phyloP scores from a whole-genome alignment of 306 rosid species.

The Clitoria ternatea region DNA sequence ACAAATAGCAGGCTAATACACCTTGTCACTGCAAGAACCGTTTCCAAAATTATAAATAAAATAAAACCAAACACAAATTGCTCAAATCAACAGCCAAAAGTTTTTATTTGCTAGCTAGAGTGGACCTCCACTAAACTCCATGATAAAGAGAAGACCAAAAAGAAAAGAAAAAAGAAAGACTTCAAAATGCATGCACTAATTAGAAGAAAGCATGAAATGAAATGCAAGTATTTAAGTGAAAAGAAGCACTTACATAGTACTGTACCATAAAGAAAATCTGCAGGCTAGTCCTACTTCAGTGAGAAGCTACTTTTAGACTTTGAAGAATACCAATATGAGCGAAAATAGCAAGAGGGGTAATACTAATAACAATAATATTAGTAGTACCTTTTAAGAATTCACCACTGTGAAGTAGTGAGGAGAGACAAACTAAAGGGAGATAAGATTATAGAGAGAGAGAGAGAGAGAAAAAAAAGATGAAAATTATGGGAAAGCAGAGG shows the following conservation, averaged over 20 bases:
- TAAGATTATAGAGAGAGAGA: slow-evolving; percentile 32
- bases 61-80: neutral
- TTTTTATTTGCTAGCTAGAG: neutral
- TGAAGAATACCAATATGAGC: slow-evolving; percentile 12
- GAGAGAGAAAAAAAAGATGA: neutral
- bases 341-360: slow-evolving; percentile 4
- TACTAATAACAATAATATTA: neutral
- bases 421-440: slow-evolving; percentile 25
- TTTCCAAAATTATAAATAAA: neutral
- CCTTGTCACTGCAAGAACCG: neutral
- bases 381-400: neutral
- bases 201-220: neutral
- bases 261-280: slow-evolving; percentile 25
- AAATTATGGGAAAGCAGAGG: slow-evolving; percentile 30
- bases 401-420: slow-evolving; percentile 11
- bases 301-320: slow-evolving; percentile 10
- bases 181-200: slow-evolving; percentile 18
- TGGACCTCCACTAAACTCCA: neutral
- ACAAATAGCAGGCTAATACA: neutral
- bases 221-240: slow-evolving; percentile 8
- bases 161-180: neutral
- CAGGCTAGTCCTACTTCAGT: slow-evolving; percentile 20
- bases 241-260: slow-evolving; percentile 39
- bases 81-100: slow-evolving; percentile 1
- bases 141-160: neutral